phyloP scores from a whole-genome alignment of 2,329 filamentous ascomycete genomes.

The Aspergillus flavus region DNA sequence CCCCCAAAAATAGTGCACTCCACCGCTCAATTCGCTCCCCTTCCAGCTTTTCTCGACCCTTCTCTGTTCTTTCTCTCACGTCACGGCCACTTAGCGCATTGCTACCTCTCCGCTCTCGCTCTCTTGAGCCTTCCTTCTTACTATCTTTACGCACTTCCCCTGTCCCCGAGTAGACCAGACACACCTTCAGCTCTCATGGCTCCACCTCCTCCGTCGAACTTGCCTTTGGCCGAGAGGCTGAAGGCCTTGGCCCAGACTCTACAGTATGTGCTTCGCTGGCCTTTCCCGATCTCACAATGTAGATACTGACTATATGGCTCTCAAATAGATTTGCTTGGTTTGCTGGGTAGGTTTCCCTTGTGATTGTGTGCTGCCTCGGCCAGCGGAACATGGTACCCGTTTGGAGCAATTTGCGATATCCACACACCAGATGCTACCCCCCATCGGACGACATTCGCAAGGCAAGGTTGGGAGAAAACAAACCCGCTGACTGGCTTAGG shows the following conservation, averaged over 20 bases:
- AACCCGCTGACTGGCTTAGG: conserved; percentile 52
- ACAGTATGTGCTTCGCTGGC: conserved; percentile 71
- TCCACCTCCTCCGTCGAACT: conserved; percentile 69
- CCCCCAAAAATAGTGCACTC: conserved; percentile 10
- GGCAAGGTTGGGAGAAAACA: not conserved
- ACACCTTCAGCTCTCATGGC: conserved; percentile 57
- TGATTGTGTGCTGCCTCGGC: conserved; percentile 9
- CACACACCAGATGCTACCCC: not conserved
- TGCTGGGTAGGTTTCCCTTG: conserved; percentile 65
- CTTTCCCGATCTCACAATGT: conserved; percentile 12
- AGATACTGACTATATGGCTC: conserved; percentile 38
- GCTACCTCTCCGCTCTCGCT: conserved; percentile 6
- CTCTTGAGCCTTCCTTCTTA: not conserved
- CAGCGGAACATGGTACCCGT: not conserved
- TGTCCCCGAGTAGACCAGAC: not conserved
- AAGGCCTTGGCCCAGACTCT: conserved; percentile 81
- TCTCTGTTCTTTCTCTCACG: conserved; percentile 5
- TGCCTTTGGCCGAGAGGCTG: conserved; percentile 75
- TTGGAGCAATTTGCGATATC: not conserved
- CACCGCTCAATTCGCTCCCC: conserved; percentile 18
- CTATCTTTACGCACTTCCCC: not conserved
- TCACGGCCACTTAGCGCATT: not conserved
- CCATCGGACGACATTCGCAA: not conserved
- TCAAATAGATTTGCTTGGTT: conserved; percentile 68
- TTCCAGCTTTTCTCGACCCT: conserved; percentile 1